Evolutionary conservation across 352 stramenopile species (phyloP), one percentile per base, ranked within the genome.

Genomic region (Phytophthora pistaciae): DNA sequence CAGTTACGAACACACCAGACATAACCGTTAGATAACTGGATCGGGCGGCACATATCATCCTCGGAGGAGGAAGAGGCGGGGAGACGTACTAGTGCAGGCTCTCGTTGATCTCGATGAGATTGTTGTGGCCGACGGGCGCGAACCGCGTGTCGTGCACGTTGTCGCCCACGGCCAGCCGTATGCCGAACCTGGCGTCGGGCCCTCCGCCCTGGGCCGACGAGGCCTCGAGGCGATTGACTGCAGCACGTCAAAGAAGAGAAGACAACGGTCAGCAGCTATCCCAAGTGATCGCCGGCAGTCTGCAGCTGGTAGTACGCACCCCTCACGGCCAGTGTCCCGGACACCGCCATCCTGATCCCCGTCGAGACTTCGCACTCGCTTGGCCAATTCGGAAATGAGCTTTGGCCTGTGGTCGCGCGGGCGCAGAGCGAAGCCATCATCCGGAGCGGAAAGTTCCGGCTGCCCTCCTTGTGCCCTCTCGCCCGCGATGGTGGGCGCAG

Each of bases 321-420:
- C 38, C 52, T 75, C 23, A 85, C 76, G 55, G 77, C 58, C 27
- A 87, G 72, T 77, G 77, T 83, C 60, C 75, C 77, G 13, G 79
- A 82, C 68, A 82, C 72, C 44, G 61, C 68, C 79, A 85, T 87
- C 65, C 60, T 70, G 64, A 57, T 70, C 70, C 59, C 53, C 60
- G 23, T 53, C 59, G 50, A 55, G 75, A 79, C 70, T 75, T 79
- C 38, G 42, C 66, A 60, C 64, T 70, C 63, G 57, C 64, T 20
- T 56, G 58, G 62, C 74, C 69, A 81, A 84, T 75, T 79, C 20
- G 73, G 60, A 80, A 86, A 84, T 86, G 79, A 80, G 14, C 20
- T 49, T 5, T 7, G 6, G 14, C 42, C 1, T 27, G 16, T 44
- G 38, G 38, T 44, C 31, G 42, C 8, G 50, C 40, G 21, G 40